Evolutionary conservation across 441 rosid genomes (phyloP).

Genomic region (Omphalea diandra): DNA sequence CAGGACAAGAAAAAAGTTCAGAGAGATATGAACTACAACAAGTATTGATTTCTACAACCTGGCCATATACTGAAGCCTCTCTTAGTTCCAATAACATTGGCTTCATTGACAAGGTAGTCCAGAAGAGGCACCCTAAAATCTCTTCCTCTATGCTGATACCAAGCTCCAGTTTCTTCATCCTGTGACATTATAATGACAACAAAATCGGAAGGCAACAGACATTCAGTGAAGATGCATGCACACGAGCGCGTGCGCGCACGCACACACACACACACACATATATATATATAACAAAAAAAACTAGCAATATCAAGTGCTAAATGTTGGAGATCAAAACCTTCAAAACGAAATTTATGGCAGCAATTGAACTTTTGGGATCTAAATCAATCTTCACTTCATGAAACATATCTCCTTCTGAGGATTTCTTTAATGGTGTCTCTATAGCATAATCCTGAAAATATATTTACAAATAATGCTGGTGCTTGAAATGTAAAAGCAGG

Average conservation of each 20-base stretch:
- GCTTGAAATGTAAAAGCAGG: slow-evolving; percentile 3
- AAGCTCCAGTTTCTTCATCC: slow-evolving; percentile 91
- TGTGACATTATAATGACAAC: slow-evolving; percentile 29
- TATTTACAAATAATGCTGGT: slow-evolving; percentile 1
- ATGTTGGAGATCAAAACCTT: slow-evolving; percentile 51
- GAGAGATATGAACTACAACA: background rate
- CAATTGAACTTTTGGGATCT: slow-evolving; percentile 48
- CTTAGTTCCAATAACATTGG: slow-evolving; percentile 54
- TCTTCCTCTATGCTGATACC: slow-evolving; percentile 88
- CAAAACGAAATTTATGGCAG: slow-evolving; percentile 83
- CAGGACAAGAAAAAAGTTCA: slow-evolving; percentile 1
- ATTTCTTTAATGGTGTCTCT: slow-evolving; percentile 80
- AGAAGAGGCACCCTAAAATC: slow-evolving; percentile 86
- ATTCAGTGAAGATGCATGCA: background rate
- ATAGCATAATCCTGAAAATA: slow-evolving; percentile 78
- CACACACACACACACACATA: too few species aligned
- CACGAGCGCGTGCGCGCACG: too few species aligned
- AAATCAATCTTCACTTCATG: slow-evolving; percentile 65
- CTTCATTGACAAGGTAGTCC: slow-evolving; percentile 46
- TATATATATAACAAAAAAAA: too few species aligned
- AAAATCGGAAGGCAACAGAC: slow-evolving; percentile 5
- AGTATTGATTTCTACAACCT: slow-evolving; percentile 36
- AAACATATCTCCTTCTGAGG: slow-evolving; percentile 47
- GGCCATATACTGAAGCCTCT: slow-evolving; percentile 48
- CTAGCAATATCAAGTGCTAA: slow-evolving; percentile 14